Base-by-base conservation (phyloP, 2,329 filamentous ascomycete genomes). In the Cercospora berteroae region DNA sequence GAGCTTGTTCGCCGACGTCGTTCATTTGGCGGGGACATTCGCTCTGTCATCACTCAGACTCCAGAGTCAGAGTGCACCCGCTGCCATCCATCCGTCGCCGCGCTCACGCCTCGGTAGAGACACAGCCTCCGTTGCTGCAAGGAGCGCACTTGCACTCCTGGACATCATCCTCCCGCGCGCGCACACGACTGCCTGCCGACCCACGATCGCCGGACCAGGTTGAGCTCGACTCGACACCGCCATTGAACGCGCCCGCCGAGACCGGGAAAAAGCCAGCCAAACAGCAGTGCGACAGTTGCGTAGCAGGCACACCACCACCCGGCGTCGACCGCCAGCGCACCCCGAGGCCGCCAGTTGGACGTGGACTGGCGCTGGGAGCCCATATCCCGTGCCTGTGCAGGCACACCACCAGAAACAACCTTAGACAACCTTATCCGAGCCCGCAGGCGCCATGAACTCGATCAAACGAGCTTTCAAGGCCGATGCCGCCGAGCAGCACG, bases 381-480 rank as follows among this genome's bases (percentile, higher is more conserved):
- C 42, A 23, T 23, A 23, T 48, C 42, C 42, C 42, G 18, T 62
- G 29, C 27, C 48, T 36, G 8, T n/a, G 42, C 44, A 33, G 42
- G 50, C n/a, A 36, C 60, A 25, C 18, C 44, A 55, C 10, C 42
- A 31, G 25, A 31, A 42, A 25, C 60, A 62, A 62, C 42, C 44
- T 55, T 27, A 55, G 60, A 55, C 60, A 62, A 56, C 60, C 60
- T 56, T 55, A 39, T 63, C 60, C 48, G 60, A 36, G 42, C 25
- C 29, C 29, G 50, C 3, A 29, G 10, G 27, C 44, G 31, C 64
- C 33, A 71, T 71, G 69, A 63, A 69, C 23, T 33, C 65, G 6
- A 67, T 71, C 64, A 71, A 69, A 60, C 62, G 65, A 20, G 69
- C 63, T 44, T 69, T 71, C 67, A 65, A 68, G 56, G 63, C 67